These are phyloP conservation scores for Luzula sylvatica DNA, from an alignment of 176 grass and related monocot species.

Conservation along the genomic window DNA sequence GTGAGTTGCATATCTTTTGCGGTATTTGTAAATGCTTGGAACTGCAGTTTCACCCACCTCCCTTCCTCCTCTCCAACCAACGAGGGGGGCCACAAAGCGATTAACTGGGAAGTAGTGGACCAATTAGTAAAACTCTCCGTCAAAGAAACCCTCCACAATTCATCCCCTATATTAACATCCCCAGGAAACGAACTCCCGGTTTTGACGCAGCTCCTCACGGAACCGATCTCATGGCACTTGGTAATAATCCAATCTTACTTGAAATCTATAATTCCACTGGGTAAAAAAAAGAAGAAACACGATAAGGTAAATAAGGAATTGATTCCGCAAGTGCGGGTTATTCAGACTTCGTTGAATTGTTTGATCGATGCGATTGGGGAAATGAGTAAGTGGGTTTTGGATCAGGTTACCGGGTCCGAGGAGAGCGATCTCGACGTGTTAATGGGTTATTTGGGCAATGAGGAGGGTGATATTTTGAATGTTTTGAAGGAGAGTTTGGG, in stretches of 20 bases:
- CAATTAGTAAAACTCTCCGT: conserved; percentile 52
- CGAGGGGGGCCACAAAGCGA: conserved; percentile 21
- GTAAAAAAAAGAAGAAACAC: conserved; percentile 92
- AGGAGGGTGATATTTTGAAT: conserved; percentile 15
- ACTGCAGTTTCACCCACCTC: conserved; percentile 34
- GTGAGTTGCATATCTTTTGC: conserved; percentile 84
- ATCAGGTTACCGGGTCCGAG: conserved; percentile 42
- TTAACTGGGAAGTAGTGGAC: conserved; percentile 71
- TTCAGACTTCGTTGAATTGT: conserved; percentile 46
- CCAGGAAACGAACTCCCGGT: conserved; percentile 59
- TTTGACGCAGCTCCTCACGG: conserved; percentile 62
- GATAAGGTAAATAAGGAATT: conserved; percentile 35
- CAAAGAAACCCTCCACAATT: conserved; percentile 35
- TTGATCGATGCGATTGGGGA: conserved; percentile 35
- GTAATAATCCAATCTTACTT: conserved; percentile 60
- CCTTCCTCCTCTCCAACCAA: conserved; percentile 24
- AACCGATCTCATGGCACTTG: conserved; percentile 85
- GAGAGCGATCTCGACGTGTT: conserved; percentile 57
- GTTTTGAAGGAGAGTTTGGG: conserved; percentile 47
- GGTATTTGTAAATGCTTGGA: conserved; percentile 92
- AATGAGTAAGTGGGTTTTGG: conserved; percentile 44
- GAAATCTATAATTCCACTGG: conserved; percentile 45
- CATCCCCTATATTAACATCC: conserved; percentile 27
- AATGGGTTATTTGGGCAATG: conserved; percentile 42
- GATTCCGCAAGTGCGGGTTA: conserved; percentile 37